Percentiles rank a stretch among this genome's conserved stretches.
These are phyloP conservation scores for Cicer bijugum DNA, from an alignment of 306 rosid species.

Conservation along the genomic window DNA sequence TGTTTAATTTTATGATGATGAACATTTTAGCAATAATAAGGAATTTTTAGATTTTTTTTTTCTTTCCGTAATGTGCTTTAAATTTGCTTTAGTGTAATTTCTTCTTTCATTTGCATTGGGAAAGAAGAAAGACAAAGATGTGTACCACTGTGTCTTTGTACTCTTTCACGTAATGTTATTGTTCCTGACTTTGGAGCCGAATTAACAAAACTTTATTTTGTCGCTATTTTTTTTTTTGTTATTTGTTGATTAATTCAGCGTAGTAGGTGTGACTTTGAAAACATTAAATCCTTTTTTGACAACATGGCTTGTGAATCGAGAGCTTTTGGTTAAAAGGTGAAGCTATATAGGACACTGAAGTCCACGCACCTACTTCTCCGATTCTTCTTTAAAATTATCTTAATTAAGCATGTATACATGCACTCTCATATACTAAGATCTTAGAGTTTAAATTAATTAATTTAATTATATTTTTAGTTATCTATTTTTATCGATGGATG, in stretches of 20 bases:
- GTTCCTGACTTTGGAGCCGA: slow-evolving; percentile 55
- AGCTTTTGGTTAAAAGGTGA: slow-evolving; percentile 84
- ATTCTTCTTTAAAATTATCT: slow-evolving; percentile 37
- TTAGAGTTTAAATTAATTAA: background rate
- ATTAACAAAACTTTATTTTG: slow-evolving; percentile 49
- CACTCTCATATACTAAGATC: background rate
- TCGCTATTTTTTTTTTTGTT: slow-evolving; percentile 26
- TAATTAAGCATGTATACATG: background rate
- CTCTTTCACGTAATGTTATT: slow-evolving; percentile 47
- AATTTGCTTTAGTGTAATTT: slow-evolving; percentile 48
- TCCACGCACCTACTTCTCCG: slow-evolving; percentile 66
- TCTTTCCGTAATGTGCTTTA: slow-evolving; percentile 41
- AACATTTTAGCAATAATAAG: slow-evolving; percentile 17
- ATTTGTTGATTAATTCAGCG: slow-evolving; percentile 44
- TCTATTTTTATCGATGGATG: too few species aligned
- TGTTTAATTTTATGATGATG: slow-evolving; percentile 2
- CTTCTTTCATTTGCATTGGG: slow-evolving; percentile 59
- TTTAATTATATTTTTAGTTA: too few species aligned
- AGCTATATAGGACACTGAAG: slow-evolving; percentile 71
- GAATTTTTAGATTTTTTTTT: background rate
- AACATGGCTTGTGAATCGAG: slow-evolving; percentile 49
- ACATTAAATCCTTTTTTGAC: slow-evolving; percentile 54
- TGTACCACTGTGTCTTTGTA: slow-evolving; percentile 49
- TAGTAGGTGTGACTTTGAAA: slow-evolving; percentile 50
- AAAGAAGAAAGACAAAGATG: slow-evolving; percentile 65